Evolutionary conservation across 1,284 basidiomycete genomes (phyloP), one percentile per base, ranked within the genome.

Genomic region (Boletus mariae): DNA sequence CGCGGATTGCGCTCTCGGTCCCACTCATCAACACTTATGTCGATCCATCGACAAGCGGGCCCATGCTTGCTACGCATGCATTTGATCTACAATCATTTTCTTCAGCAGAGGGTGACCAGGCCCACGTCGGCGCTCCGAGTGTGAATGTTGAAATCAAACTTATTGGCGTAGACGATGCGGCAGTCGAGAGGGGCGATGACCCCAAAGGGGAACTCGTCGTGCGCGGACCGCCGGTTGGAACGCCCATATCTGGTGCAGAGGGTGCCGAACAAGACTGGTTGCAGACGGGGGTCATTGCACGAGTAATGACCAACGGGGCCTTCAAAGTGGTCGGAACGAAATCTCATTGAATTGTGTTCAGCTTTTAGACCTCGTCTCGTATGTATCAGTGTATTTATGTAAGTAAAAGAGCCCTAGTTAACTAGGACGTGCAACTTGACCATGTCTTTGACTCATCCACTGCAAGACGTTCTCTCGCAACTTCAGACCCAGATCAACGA

Each of bases 61-160:
- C 89, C 0, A 71, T 90, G 23, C 75, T 90, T 43, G 85, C 88
- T 5, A 81, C 86, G 3, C 85, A 90, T 61, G 80, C 87, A 0
- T 77, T 88, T 42, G 89, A 92, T 63, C 69, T 92, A 45, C 89
- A 92, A 68, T 77, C 81, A 15, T 83, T 91, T 68, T 74, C 79
- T 13, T 60, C 59, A 2, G 55, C 58, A 12, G 61, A 70, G 15
- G 65, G 70, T 26, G 67, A 71, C 13, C 61, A 67, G 3, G 81
- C 84, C 1, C 84, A 85, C 59, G 80, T 82, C 20, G 89, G 89
- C 2, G 83, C 89, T 7, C 89, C 90, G 2, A 78, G 81, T 29
- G 76, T 86, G 53, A 91, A 90, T 58, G 72, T 89, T 2, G 90
- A 92, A 65, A 82, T 75, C 15, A 91, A 90, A 67, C 73, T 92